Conservation (phyloP, 768 basidiomycete genomes). For the Coprinopsis strossmayeri region DNA sequence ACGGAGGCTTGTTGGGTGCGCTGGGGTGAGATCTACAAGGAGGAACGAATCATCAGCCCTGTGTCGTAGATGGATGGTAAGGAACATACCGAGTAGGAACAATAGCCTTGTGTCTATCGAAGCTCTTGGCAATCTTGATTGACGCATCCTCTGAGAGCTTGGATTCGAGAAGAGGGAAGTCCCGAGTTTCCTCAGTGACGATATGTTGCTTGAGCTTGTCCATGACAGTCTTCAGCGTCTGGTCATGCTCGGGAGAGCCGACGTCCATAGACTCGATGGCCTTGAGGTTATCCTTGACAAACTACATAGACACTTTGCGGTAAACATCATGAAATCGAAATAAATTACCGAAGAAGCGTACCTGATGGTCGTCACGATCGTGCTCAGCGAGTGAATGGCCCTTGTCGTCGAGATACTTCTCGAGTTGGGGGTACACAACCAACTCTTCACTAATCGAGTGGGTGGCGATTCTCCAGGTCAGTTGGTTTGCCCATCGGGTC, state of each 20-base stretch:
- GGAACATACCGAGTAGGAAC: constrained; percentile 49
- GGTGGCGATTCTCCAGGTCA: constrained; percentile 55
- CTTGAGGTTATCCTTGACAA: constrained; percentile 32
- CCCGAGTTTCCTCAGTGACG: constrained; percentile 47
- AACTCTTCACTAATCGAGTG: constrained; percentile 61
- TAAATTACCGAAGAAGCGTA: too few relatives aligned
- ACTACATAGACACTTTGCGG: constrained; percentile 13
- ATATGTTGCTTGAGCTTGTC: constrained; percentile 43
- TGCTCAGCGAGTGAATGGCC: constrained; percentile 45
- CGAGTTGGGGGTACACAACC: constrained; percentile 58
- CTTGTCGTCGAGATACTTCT: constrained; percentile 45
- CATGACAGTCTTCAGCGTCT: constrained; percentile 38
- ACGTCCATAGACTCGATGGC: constrained; percentile 37
- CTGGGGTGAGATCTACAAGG: constrained; percentile 9
- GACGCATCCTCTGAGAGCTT: constrained; percentile 37
- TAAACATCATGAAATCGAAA: too few relatives aligned
- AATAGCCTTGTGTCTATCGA: constrained; percentile 52
- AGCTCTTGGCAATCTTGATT: constrained; percentile 34
- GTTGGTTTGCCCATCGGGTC: constrained; percentile 46
- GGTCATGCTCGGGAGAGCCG: constrained; percentile 35
- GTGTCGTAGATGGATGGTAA: background rate
- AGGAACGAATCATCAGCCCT: background rate
- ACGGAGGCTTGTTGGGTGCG: constrained; percentile 52
- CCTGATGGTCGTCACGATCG: constrained; percentile 53
- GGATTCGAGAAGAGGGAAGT: constrained; percentile 48